phyloP scores from a whole-genome alignment of 2,329 filamentous ascomycete genomes.

The Huntiella bhutanensis region DNA sequence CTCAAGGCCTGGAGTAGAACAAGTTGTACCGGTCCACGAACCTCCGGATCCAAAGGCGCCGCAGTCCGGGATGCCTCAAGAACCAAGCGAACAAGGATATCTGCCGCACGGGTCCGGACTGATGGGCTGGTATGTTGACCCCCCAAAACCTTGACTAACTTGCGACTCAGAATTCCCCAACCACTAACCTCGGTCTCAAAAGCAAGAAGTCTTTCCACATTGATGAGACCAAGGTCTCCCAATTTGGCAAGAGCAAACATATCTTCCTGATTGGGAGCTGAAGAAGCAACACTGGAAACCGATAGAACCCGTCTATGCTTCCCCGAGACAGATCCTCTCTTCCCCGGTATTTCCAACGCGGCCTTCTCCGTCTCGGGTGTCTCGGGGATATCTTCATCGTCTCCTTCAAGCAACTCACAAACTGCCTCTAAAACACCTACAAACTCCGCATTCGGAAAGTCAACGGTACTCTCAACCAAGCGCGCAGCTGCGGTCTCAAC shows the following conservation, averaged over 20 bases:
- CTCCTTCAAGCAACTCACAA: slow-evolving; percentile 43
- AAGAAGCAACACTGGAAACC: slow-evolving; percentile 25
- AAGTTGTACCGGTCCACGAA: slow-evolving; percentile 45
- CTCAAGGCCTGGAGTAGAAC: slow-evolving; percentile 50
- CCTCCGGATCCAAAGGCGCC: slow-evolving; percentile 29
- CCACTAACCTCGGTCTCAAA: slow-evolving; percentile 50
- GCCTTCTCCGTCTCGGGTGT: slow-evolving; percentile 2
- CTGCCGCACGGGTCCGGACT: slow-evolving; percentile 41
- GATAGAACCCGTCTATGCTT: slow-evolving; percentile 29
- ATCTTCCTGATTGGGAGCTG: slow-evolving; percentile 39
- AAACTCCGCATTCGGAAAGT: slow-evolving; percentile 74
- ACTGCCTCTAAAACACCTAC: slow-evolving; percentile 57
- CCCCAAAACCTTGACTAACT: slow-evolving; percentile 33
- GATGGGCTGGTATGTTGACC: slow-evolving; percentile 28
- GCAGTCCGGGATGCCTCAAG: slow-evolving; percentile 40
- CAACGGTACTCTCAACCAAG: slow-evolving; percentile 76
- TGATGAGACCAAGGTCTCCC: slow-evolving; percentile 53
- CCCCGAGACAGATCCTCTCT: slow-evolving; percentile 19
- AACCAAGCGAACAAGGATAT: slow-evolving; percentile 40
- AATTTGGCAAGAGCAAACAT: slow-evolving; percentile 55
- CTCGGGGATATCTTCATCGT: slow-evolving; percentile 12
- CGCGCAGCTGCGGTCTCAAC: slow-evolving; percentile 76
- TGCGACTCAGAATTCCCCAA: slow-evolving; percentile 48
- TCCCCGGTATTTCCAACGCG: slow-evolving; percentile 7
- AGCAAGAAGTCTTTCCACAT: slow-evolving; percentile 53